phyloP scores from a whole-genome alignment of 2,329 filamentous ascomycete species.

The Reticulascus tulasneorum region DNA sequence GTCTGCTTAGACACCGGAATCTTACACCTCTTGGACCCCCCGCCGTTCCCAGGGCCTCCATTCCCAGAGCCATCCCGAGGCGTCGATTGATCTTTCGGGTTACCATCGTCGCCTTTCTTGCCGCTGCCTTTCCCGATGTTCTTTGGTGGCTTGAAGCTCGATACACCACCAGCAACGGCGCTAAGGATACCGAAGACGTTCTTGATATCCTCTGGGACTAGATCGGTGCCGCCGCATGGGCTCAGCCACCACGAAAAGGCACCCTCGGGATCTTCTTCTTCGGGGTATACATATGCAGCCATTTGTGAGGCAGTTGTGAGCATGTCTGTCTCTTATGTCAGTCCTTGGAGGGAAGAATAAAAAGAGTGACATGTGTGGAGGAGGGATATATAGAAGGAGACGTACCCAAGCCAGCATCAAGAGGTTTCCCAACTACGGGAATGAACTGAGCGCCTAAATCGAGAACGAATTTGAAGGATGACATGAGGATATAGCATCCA shows the following conservation, averaged over 20 bases:
- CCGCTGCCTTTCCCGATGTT: constrained; percentile 3
- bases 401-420: constrained; percentile 1
- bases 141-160: constrained; percentile 7
- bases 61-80: neutral
- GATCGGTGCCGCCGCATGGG: constrained; percentile 3
- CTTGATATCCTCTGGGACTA: constrained; percentile 7
- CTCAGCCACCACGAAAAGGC: constrained; percentile 7
- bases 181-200: constrained; percentile 4
- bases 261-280: neutral
- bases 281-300: neutral
- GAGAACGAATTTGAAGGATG: neutral
- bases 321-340: no score
- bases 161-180: neutral
- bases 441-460: neutral
- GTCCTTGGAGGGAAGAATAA: no score
- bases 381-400: no score
- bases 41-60: neutral
- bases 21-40: constrained; percentile 8
- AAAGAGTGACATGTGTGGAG: no score
- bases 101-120: constrained; percentile 5
- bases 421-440: neutral
- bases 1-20: constrained; percentile 5
- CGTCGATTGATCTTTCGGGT: constrained; percentile 3
- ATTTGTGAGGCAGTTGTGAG: neutral
- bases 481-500: constrained; percentile 1